Conservation (phyloP, 495 filamentous ascomycete species). For the Thermothielavioides terrestris region DNA sequence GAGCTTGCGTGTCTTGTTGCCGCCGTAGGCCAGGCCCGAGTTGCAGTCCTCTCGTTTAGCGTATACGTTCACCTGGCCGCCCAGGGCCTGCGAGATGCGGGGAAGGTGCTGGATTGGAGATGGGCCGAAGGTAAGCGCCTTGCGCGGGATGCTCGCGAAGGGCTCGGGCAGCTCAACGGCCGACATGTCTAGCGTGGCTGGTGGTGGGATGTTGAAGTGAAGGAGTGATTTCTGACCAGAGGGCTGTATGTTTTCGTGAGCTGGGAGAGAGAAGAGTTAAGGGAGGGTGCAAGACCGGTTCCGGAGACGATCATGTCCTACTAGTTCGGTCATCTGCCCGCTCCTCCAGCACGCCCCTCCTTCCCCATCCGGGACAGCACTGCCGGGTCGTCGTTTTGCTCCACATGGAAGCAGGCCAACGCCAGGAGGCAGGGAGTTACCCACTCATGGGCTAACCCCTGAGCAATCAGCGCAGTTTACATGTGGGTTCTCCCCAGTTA, state of each 20-base stretch:
- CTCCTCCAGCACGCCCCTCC: neutral
- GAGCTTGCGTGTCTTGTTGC: constrained; percentile 59
- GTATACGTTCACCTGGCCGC: constrained; percentile 46
- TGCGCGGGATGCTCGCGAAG: constrained; percentile 49
- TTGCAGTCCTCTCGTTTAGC: constrained; percentile 58
- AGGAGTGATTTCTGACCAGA: too few relatives aligned
- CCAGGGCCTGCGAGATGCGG: constrained; percentile 48
- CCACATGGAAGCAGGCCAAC: too few relatives aligned
- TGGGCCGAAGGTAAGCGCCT: constrained; percentile 46
- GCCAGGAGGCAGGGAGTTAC: too few relatives aligned
- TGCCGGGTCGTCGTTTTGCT: neutral
- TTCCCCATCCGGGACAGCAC: neutral
- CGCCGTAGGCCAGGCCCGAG: constrained; percentile 53
- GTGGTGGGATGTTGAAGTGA: too few relatives aligned
- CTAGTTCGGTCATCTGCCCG: neutral
- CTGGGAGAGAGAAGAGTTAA: neutral
- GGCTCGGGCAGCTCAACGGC: constrained; percentile 43
- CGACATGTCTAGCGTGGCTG: too few relatives aligned
- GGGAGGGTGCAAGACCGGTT: neutral
- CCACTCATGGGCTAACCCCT: too few relatives aligned
- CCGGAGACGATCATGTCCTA: neutral
- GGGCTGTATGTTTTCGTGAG: too few relatives aligned
- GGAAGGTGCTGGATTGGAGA: constrained; percentile 54
- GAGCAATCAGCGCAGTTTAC: neutral
- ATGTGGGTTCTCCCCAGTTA: too few relatives aligned